These are phyloP conservation scores for Tolypocladium guangdongense DNA, from an alignment of 2,329 filamentous ascomycete species.

Conservation along the genomic window DNA sequence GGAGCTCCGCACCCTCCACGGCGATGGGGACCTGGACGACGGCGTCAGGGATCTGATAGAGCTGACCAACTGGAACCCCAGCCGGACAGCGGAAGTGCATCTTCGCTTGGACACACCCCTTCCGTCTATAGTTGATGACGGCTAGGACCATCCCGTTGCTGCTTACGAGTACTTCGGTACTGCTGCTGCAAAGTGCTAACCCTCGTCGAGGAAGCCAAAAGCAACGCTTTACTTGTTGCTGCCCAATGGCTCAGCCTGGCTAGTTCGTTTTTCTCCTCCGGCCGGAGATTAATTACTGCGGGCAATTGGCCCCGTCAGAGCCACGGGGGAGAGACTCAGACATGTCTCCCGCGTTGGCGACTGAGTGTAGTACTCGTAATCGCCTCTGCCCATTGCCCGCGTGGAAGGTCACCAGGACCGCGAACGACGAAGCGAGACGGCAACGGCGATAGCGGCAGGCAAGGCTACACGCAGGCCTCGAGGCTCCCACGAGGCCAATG, in stretches of 20 bases:
- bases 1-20: not conserved
- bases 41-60: conserved; percentile 13
- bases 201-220: not conserved
- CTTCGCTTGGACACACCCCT: conserved; percentile 26
- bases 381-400: not conserved
- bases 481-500: not conserved
- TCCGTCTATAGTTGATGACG: not conserved
- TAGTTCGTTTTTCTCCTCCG: conserved; percentile 13
- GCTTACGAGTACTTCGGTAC: not conserved
- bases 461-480: not conserved
- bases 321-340: not conserved
- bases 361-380: no score
- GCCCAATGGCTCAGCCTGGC: conserved; percentile 16
- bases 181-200: not conserved
- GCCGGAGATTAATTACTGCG: conserved; percentile 1
- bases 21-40: not conserved
- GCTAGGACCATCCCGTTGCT: not conserved
- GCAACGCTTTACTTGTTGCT: conserved; percentile 13
- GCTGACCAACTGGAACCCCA: conserved; percentile 34
- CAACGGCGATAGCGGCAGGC: not conserved
- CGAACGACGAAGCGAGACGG: not conserved
- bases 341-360: not conserved
- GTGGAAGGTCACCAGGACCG: not conserved
- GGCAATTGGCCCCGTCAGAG: not conserved
- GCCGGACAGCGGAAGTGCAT: conserved; percentile 22